Percentiles rank a stretch among this genome's conserved stretches.
phyloP scores from a whole-genome alignment of 1,284 basidiomycete genomes.

The Gomphus bonarii region DNA sequence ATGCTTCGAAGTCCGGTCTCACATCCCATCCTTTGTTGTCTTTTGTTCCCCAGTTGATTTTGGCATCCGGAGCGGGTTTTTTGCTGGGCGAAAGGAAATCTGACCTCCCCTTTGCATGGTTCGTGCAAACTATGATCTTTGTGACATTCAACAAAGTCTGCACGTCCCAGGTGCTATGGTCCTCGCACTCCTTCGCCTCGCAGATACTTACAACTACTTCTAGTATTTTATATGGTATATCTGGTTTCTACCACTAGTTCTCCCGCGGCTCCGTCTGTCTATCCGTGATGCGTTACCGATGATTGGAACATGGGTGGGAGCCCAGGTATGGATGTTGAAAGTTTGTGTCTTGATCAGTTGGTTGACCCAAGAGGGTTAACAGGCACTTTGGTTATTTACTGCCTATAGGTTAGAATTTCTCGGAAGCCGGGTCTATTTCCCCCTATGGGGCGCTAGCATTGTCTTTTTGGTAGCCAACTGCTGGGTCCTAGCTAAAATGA shows the following conservation, averaged over 20 bases:
- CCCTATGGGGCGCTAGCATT: conserved; percentile 72
- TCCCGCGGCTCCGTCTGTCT: conserved; percentile 54
- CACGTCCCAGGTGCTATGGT: conserved; percentile 74
- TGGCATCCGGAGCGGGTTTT: conserved; percentile 59
- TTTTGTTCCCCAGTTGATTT: conserved; percentile 64
- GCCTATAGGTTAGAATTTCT: conserved; percentile 88
- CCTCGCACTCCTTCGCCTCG: not conserved
- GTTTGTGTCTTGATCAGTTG: not conserved
- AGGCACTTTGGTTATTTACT: conserved; percentile 77
- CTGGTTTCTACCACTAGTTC: conserved; percentile 77
- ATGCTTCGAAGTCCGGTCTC: conserved; percentile 29
- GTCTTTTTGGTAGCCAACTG: conserved; percentile 65
- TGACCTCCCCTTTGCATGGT: conserved; percentile 73
- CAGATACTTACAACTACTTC: not conserved
- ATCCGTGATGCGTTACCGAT: conserved; percentile 31
- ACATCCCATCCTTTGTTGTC: conserved; percentile 38
- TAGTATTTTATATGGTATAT: conserved; percentile 99
- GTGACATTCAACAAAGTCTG: conserved; percentile 98
- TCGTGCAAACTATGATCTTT: conserved; percentile 85
- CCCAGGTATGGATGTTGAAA: conserved; percentile 33
- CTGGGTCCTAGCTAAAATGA: conserved; percentile 62
- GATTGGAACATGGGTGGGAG: conserved; percentile 60
- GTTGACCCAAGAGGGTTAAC: not conserved
- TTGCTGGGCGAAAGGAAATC: conserved; percentile 38
- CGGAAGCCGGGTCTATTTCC: conserved; percentile 60